A percentile compares a stretch with the other conserved stretches of the same genome.
Conservation (phyloP, 768 basidiomycete species). For the Lactarius vividus region DNA sequence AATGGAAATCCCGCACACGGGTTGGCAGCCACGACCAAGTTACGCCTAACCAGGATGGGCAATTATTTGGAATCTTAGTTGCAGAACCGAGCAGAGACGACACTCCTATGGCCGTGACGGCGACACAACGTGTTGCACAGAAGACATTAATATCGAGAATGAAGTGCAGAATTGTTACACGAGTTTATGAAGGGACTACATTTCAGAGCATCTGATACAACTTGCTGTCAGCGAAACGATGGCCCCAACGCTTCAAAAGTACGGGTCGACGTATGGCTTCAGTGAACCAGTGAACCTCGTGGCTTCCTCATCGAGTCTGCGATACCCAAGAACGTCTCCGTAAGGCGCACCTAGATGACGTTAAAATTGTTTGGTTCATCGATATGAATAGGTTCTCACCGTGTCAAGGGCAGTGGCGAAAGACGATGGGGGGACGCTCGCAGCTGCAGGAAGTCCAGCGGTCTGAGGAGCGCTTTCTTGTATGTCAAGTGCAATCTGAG, state of each 20-base stretch:
- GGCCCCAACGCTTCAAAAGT: neutral
- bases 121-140: neutral
- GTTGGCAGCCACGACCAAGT: too few species aligned
- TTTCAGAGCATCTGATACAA: neutral
- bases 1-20: too few species aligned
- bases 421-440: slow-evolving; percentile 28
- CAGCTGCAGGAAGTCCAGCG: slow-evolving; percentile 21
- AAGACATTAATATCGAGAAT: neutral
- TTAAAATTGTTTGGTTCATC: neutral
- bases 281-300: slow-evolving; percentile 46
- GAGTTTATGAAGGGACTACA: neutral
- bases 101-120: neutral
- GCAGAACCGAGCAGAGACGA: neutral
- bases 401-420: slow-evolving; percentile 43
- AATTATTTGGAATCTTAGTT: neutral
- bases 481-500: slow-evolving; percentile 45
- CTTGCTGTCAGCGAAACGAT: neutral
- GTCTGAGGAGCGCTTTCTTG: slow-evolving; percentile 45
- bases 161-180: neutral
- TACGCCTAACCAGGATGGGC: too few species aligned
- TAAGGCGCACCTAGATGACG: slow-evolving; percentile 44
- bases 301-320: slow-evolving; percentile 58
- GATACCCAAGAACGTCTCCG: slow-evolving; percentile 56
- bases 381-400: neutral
- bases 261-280: slow-evolving; percentile 3